These are phyloP conservation scores for Tetrapisispora iriomotensis DNA, from an alignment of 805 yeast species.

Conservation along the genomic window DNA sequence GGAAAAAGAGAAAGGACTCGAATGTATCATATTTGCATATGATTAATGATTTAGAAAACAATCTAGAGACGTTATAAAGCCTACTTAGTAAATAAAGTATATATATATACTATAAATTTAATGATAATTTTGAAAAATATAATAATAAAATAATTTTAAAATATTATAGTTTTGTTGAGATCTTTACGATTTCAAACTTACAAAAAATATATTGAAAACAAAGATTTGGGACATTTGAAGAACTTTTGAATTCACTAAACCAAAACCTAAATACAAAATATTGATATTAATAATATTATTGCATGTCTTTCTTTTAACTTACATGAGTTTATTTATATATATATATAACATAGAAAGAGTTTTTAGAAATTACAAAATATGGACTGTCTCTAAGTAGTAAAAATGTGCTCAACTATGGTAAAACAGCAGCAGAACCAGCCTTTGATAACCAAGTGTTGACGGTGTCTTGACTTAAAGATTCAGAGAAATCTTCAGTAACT, in stretches of 20 bases:
- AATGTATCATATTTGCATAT: slow-evolving; percentile 17
- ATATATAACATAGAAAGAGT: too few species aligned
- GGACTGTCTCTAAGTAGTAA: background rate
- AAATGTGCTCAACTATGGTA: slow-evolving; percentile 10
- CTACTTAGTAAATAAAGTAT: too few species aligned
- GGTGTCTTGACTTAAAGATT: slow-evolving; percentile 44
- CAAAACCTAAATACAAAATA: too few species aligned
- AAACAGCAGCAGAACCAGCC: slow-evolving; percentile 39
- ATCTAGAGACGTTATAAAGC: slow-evolving; percentile 1
- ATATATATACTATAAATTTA: background rate
- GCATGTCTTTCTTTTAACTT: too few species aligned
- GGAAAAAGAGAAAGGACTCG: slow-evolving; percentile 21
- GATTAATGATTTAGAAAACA: slow-evolving; percentile 19
- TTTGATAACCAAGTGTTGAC: slow-evolving; percentile 50
- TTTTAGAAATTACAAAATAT: slow-evolving; percentile 1
- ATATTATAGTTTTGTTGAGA: too few species aligned
- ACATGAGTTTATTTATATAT: too few species aligned
- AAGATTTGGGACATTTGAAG: too few species aligned
- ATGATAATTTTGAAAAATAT: background rate
- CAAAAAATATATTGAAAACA: too few species aligned
- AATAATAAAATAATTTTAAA: too few species aligned
- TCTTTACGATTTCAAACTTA: too few species aligned
- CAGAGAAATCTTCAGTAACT: slow-evolving; percentile 49
- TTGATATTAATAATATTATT: too few species aligned
- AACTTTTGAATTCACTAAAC: too few species aligned